Evolutionary conservation across 768 basidiomycete species (phyloP).

Genomic region (Leccinum obscurum): DNA sequence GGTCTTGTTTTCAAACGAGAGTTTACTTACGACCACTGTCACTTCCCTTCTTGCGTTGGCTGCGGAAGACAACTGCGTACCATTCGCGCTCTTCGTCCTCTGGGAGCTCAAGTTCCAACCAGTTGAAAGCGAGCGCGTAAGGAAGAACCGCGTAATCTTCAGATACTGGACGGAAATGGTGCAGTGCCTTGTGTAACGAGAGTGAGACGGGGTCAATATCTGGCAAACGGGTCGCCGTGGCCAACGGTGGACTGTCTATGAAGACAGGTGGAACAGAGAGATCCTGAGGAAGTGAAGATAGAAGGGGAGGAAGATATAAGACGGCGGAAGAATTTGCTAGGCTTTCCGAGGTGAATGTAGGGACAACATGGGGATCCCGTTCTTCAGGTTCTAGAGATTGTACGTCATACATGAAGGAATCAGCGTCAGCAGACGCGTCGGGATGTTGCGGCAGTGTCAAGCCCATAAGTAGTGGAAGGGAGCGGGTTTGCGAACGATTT

Average conservation of each 20-base stretch:
- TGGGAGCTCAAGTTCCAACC: conserved; percentile 69
- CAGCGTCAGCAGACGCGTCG: conserved; percentile 2
- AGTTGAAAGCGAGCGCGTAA: conserved; percentile 87
- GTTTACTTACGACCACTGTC: conserved; percentile 58
- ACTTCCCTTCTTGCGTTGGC: conserved; percentile 68
- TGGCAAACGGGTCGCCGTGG: conserved; percentile 77
- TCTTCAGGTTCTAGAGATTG: conserved; percentile 6
- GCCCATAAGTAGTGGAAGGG: conserved; percentile 20
- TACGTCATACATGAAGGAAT: not conserved
- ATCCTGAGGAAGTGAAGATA: conserved; percentile 68
- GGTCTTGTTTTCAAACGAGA: not conserved
- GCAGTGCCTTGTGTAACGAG: conserved; percentile 83
- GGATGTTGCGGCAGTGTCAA: conserved; percentile 7
- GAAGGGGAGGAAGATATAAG: conserved; percentile 81
- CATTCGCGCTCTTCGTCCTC: conserved; percentile 77
- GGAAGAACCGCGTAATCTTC: conserved; percentile 59
- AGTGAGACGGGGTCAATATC: conserved; percentile 84
- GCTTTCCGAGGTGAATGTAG: conserved; percentile 46
- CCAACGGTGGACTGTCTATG: conserved; percentile 42
- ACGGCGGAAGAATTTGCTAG: conserved; percentile 45
- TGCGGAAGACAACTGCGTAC: conserved; percentile 92
- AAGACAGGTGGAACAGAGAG: conserved; percentile 30
- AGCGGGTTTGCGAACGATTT: not conserved
- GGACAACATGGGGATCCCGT: conserved; percentile 56
- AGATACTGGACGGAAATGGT: conserved; percentile 65